Percentiles rank a stretch among this genome's conserved stretches.
These are phyloP conservation scores for Pichia sp. DNA, from an alignment of 1,139 yeast species.

Conservation along the genomic window DNA sequence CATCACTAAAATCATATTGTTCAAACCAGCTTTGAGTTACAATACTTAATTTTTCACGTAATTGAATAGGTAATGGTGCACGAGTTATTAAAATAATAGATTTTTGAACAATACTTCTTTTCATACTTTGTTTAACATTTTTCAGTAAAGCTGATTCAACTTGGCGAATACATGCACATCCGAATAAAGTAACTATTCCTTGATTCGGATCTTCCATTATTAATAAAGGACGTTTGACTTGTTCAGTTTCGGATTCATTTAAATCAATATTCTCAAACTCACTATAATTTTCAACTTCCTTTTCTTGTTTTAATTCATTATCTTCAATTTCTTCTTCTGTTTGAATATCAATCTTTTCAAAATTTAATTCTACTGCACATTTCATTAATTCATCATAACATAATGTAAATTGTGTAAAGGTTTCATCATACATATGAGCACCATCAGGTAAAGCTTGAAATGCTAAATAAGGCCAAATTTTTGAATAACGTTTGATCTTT, in stretches of 20 bases:
- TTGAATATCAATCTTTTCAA: conserved; percentile 13
- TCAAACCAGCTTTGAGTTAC: conserved; percentile 82
- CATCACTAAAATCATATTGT: conserved; percentile 72
- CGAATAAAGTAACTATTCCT: conserved; percentile 68
- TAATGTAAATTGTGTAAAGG: conserved; percentile 84
- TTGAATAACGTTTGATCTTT: conserved; percentile 35
- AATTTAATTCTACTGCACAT: conserved; percentile 36
- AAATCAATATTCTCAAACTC: conserved; percentile 20
- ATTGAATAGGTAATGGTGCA: conserved; percentile 82
- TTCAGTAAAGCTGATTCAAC: conserved; percentile 55
- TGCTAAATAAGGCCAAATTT: conserved; percentile 81
- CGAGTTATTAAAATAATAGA: conserved; percentile 76
- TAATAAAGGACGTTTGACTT: conserved; percentile 18
- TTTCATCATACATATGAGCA: conserved; percentile 84
- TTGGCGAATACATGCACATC: conserved; percentile 90
- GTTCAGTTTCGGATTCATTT: conserved; percentile 31
- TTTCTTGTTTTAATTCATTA: conserved; percentile 29
- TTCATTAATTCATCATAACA: conserved; percentile 59
- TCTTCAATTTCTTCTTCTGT: neutral
- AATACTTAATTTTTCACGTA: conserved; percentile 83
- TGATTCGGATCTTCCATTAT: conserved; percentile 17
- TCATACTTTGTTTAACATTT: conserved; percentile 46
- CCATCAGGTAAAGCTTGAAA: conserved; percentile 97
- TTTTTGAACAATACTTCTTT: conserved; percentile 87
- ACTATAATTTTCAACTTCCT: neutral